phyloP scores from a whole-genome alignment of 106 monocot species.

The Phalaenopsis aphrodite region DNA sequence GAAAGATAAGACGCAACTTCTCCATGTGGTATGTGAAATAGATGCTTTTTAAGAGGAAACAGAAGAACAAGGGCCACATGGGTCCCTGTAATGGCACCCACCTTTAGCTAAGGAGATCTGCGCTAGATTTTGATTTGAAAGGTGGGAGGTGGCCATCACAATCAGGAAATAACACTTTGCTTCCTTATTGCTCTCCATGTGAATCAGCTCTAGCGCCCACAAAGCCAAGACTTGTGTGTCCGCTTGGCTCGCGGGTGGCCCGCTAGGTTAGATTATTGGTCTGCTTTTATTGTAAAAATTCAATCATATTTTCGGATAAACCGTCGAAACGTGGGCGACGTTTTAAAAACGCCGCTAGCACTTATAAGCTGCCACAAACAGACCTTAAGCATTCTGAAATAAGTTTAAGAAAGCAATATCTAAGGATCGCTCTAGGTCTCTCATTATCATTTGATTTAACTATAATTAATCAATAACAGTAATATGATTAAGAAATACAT shows the following conservation, averaged over 20 bases:
- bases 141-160: slow-evolving; percentile 3
- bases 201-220: background rate
- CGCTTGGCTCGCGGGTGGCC: no score
- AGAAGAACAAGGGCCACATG: slow-evolving; percentile 5
- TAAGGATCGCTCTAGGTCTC: no score
- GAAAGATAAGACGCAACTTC: background rate
- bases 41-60: slow-evolving; percentile 4
- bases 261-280: no score
- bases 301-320: no score
- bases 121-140: slow-evolving; percentile 8
- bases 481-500: background rate
- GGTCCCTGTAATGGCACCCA: slow-evolving; percentile 2
- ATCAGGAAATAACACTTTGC: background rate
- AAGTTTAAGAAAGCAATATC: no score
- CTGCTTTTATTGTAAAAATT: no score
- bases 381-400: no score
- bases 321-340: no score
- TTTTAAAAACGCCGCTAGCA: no score
- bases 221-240: no score
- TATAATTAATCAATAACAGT: background rate
- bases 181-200: background rate
- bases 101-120: slow-evolving; percentile 8
- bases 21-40: background rate
- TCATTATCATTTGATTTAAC: background rate
- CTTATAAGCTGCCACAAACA: no score